Conservation (phyloP, 164 flowering plant species). For the Vitis rotundifolia region DNA sequence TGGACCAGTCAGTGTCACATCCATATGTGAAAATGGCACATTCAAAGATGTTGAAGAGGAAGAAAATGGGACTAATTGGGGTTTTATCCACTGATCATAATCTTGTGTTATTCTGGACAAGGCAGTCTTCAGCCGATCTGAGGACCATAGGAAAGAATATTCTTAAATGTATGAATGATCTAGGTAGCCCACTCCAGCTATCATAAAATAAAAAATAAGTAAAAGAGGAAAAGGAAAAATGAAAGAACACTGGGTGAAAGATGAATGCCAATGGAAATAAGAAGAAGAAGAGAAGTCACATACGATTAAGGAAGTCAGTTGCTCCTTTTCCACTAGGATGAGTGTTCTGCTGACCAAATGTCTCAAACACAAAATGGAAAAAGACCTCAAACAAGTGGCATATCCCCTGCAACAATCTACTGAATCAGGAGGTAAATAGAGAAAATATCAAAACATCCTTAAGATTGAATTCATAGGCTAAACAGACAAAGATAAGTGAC, state of each 20-base stretch:
- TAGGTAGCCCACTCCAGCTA: not conserved
- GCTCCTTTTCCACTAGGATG: constrained; percentile 56
- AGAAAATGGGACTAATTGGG: constrained; percentile 36
- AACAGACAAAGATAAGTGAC: not conserved
- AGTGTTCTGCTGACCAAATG: constrained; percentile 69
- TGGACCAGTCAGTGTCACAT: constrained; percentile 77
- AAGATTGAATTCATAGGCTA: not conserved
- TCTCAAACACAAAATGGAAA: constrained; percentile 68
- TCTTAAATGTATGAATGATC: not conserved
- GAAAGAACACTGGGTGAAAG: not conserved
- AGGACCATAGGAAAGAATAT: constrained; percentile 10
- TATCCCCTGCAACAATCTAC: constrained; percentile 68
- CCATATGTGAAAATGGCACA: constrained; percentile 50
- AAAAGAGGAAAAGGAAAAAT: not conserved
- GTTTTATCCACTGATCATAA: constrained; percentile 85
- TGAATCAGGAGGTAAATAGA: constrained; percentile 32
- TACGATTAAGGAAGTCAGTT: constrained; percentile 53
- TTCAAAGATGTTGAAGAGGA: constrained; percentile 46
- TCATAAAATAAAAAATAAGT: not conserved
- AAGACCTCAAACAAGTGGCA: constrained; percentile 90
- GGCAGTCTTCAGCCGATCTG: constrained; percentile 83
- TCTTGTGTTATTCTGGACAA: constrained; percentile 80
- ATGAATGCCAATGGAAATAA: not conserved
- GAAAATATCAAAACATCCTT: not conserved
- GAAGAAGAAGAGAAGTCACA: constrained; percentile 19